Base-by-base conservation (phyloP, 2,329 filamentous ascomycete species). In the Macroventuria anomochaeta region DNA sequence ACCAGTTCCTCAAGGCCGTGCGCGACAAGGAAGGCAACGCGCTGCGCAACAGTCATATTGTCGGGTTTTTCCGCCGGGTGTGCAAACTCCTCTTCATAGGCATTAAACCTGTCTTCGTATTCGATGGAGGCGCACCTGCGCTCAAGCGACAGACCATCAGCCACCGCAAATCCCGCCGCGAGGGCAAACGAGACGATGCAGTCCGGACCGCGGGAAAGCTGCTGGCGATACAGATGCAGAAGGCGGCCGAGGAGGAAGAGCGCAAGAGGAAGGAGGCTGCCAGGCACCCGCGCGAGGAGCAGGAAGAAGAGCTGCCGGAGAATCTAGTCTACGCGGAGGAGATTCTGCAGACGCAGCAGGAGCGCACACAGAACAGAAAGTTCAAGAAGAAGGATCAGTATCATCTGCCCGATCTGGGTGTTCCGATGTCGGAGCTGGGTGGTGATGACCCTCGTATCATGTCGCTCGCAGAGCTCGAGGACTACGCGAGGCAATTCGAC, bases 11-110 rank as follows among this genome's bases (percentile, higher is more conserved):
- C 67, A 99, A 99, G 79, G 95, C 96, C 8, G 95, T 99, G 10
- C 93, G 95, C 67, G 95, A 99, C 77, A 97, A 97, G 70, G 95
- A 99, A 76, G 95, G 95, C 47, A 96, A 99, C 71, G 95, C 95
- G 1, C 82, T 99, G 46, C 91, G 93, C 60, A 99, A 97, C 78
- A 93, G 91, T 25, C 95, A 99, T 70, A 86, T 99, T 29, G 91
- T 99, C 36, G 95, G 96, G 32, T 99, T 99, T 84, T 99, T 99
- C 77, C 90, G 95, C 44, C 88, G 95, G 56, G 96, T 99, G 73
- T 99, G 95, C 83, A 99, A 99, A 74, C 83, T 99, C 1, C 83
- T 99, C 1, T 99, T 93, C 84, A 93, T 95, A 69, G 95, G 96
- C 42, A 96, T 99, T 74, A 90, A 89, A 59, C 96, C 95, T 0